These are phyloP conservation scores for Exutisphaerella laricina DNA, from an alignment of 2,329 filamentous ascomycete species.

Conservation along the genomic window DNA sequence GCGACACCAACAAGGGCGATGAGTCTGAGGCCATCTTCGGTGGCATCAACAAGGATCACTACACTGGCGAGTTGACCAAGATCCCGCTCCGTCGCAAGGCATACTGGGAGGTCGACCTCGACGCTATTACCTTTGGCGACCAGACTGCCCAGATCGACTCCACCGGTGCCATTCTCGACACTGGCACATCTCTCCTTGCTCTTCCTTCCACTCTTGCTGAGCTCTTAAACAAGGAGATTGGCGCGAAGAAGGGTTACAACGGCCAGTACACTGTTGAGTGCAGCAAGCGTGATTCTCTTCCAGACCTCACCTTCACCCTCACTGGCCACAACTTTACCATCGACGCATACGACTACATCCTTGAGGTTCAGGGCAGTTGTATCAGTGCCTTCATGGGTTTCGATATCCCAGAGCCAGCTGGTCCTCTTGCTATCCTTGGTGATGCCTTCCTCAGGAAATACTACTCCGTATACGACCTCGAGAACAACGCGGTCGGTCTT, in stretches of 20 bases:
- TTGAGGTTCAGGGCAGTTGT: slow-evolving; percentile 91
- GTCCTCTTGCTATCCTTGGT: slow-evolving; percentile 89
- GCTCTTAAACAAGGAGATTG: slow-evolving; percentile 94
- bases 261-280: slow-evolving; percentile 96
- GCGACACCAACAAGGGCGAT: slow-evolving; percentile 62
- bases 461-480: slow-evolving; percentile 96
- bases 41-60: slow-evolving; percentile 76
- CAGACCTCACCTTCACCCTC: slow-evolving; percentile 87
- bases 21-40: slow-evolving; percentile 87
- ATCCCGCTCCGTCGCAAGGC: slow-evolving; percentile 96
- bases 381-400: slow-evolving; percentile 98
- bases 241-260: slow-evolving; percentile 95
- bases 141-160: slow-evolving; percentile 82
- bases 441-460: slow-evolving; percentile 76
- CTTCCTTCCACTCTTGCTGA: slow-evolving; percentile 87
- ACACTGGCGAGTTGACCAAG: slow-evolving; percentile 80
- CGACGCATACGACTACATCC: slow-evolving; percentile 82
- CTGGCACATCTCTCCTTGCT: slow-evolving; percentile 94
- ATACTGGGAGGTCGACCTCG: slow-evolving; percentile 98
- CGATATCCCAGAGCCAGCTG: slow-evolving; percentile 74
- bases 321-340: slow-evolving; percentile 92
- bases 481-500: slow-evolving; percentile 80
- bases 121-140: slow-evolving; percentile 83
- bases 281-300: slow-evolving; percentile 71
- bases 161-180: slow-evolving; percentile 96